Base-by-base conservation (phyloP, 2,329 filamentous ascomycete species). In the Ophiosphaerella narmari region DNA sequence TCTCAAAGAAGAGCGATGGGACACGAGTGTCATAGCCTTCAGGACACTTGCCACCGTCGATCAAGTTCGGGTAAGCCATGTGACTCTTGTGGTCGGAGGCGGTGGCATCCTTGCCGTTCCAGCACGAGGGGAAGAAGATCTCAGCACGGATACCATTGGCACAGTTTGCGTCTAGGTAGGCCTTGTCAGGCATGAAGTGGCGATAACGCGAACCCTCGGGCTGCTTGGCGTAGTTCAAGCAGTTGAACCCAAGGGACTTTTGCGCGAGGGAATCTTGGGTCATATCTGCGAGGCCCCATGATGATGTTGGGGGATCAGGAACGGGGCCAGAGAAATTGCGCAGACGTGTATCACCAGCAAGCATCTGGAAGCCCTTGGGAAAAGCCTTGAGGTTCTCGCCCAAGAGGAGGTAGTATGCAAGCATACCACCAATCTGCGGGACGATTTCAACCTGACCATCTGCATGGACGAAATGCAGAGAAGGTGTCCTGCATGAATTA, bases 191-290 rank as follows among this genome's bases (percentile, higher is more conserved):
- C 62, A 97, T 66, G 69, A 84, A 86, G 73, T 96, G 92, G 59
- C 92, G 90, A 73, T 85, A 88, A 32, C 96, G 81, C 12, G 91
- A 88, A 1, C 82, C 81, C 72, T 96, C 91, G 2, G 88, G 78
- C 0, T 73, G 49, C 14, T 63, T 63, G 21, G 74, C 78, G 70
- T 97, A 97, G 82, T 97, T 87, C 53, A 99, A 77, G 75, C 94
- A 97, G 80, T 97, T 97, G 83, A 96, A 96, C 3, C 94, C 93
- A 24, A 97, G 64, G 8, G 92, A 90, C 54, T 92, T 91, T 78
- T 96, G 88, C 43, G 77, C 77, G 33, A 97, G 82, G 44, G 86
- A 83, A 13, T 75, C 72, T 77, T 96, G 91, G 9, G 86, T 88
- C 64, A 83, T 82, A 52, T 87, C 83, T 5, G 85, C 76, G 3